These are phyloP conservation scores for Berberis thunbergii DNA, from an alignment of 164 flowering plant species.

Conservation along the genomic window DNA sequence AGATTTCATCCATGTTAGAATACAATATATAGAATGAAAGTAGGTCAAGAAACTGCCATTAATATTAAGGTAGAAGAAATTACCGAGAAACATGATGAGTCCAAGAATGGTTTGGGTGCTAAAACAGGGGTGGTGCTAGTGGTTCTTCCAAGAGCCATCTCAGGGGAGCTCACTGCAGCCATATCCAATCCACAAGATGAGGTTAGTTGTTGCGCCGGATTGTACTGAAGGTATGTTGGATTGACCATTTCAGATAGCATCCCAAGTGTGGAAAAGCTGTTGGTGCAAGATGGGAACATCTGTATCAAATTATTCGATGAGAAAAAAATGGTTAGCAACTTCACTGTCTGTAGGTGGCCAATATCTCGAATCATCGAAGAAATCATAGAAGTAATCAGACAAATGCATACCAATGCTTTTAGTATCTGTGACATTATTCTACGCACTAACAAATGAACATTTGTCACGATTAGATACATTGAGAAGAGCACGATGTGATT, in stretches of 20 bases:
- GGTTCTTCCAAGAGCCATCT: conserved; percentile 47
- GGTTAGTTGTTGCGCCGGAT: conserved; percentile 28
- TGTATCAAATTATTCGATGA: conserved; percentile 14
- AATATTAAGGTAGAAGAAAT: conserved; percentile 6
- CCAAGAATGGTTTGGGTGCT: conserved; percentile 41
- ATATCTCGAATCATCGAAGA: too few relatives aligned
- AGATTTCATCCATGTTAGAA: neutral
- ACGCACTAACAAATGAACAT: too few relatives aligned
- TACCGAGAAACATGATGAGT: conserved; percentile 58
- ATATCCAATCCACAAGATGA: conserved; percentile 39
- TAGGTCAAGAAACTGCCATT: neutral
- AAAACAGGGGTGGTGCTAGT: conserved; percentile 48
- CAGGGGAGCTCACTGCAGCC: conserved; percentile 28
- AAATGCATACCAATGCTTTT: too few relatives aligned
- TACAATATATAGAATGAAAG: neutral
- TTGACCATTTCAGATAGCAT: conserved; percentile 29
- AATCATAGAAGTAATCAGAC: too few relatives aligned
- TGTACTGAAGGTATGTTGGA: conserved; percentile 37
- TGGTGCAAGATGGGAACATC: conserved; percentile 40
- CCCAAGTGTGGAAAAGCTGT: conserved; percentile 18
- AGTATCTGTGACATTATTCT: too few relatives aligned
- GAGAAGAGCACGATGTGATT: too few relatives aligned
- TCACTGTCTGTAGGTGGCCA: too few relatives aligned
- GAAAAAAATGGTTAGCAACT: neutral
- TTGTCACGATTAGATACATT: too few relatives aligned